phyloP scores from a whole-genome alignment of 768 basidiomycete species.

The Dioszegia hungarica region DNA sequence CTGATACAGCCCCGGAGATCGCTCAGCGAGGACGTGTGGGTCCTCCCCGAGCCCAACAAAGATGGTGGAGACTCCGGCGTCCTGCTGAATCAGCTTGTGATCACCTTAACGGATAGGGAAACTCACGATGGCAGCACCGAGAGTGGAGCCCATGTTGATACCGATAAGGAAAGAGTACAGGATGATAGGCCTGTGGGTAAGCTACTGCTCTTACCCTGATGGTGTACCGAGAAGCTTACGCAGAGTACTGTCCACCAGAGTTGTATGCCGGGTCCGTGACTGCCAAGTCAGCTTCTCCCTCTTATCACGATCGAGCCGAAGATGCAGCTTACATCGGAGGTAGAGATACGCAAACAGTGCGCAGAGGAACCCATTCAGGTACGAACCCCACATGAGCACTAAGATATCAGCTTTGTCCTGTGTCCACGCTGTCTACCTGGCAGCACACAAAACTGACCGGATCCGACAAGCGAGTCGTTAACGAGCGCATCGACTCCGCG shows the following conservation, averaged over 20 bases:
- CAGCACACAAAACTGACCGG: conserved; percentile 55
- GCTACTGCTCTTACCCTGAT: not conserved
- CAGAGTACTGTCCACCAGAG: conserved; percentile 66
- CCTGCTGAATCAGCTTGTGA: conserved; percentile 38
- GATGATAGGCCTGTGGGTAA: conserved; percentile 54
- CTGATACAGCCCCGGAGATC: conserved; percentile 67
- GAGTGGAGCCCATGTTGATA: conserved; percentile 50
- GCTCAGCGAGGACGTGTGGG: conserved; percentile 64
- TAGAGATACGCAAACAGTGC: conserved; percentile 74
- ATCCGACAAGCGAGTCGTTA: conserved; percentile 75
- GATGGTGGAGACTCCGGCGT: conserved; percentile 85
- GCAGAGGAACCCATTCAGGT: conserved; percentile 67
- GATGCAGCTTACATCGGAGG: conserved; percentile 57
- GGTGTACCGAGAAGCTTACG: conserved; percentile 32
- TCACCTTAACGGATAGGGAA: not conserved
- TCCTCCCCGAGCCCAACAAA: conserved; percentile 83
- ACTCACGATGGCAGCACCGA: conserved; percentile 37
- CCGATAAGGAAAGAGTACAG: conserved; percentile 79
- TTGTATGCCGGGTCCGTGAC: conserved; percentile 74
- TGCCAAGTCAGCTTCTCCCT: conserved; percentile 37
- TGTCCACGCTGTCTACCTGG: no score
- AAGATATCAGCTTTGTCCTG: not conserved
- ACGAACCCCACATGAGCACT: conserved; percentile 52
- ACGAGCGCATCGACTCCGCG: conserved; percentile 75
- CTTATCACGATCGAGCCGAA: not conserved